Base-by-base conservation (phyloP, 1,284 basidiomycete species). In the Cerrena zonata region DNA sequence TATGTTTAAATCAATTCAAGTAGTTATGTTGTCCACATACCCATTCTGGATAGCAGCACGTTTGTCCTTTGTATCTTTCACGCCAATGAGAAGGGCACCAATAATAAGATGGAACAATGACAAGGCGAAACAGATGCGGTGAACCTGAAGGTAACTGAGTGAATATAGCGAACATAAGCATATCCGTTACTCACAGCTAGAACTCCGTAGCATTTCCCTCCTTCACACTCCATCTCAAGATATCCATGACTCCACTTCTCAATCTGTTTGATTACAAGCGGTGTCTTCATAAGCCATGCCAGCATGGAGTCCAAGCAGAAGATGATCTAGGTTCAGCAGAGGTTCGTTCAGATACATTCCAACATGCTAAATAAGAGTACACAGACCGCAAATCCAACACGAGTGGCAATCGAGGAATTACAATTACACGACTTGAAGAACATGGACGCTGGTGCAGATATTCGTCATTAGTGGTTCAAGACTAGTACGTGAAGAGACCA, bases 371-470 rank as follows among this genome's bases (percentile, higher is more conserved):
- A 22, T 23, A 39, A 18, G 10, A 47, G n/a, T 27, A 25, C 30
- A 40, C 15, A 47, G 47, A 91, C 91, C 19, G 93, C 93, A 71
- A 94, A 99, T 37, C 95, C 95, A 53, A 99, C 88, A 63, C 95
- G 87, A 34, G 95, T 99, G 0, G 95, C 95, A 59, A 99, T 98
- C 1, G 93, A 96, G 10, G 93, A 96, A 66, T 98, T 97, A 74
- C 95, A 99, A 69, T 98, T 98, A 72, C 95, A 99, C 51, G 92
- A 94, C 76, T 96, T 96, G 81, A 87, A 96, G 72, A 99, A 91
- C 75, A 97, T 95, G 34, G 92, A 94, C 10, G 94, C 94, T 82
- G 72, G 65, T 52, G 38, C 21, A 36, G 37, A 56, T 39, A 47
- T 34, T 39, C 4, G 15, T 27, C 3, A 15, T 5, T 19, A 7